Conservation (phyloP, 78 protist species). For the Dictyostelium intermedium region DNA sequence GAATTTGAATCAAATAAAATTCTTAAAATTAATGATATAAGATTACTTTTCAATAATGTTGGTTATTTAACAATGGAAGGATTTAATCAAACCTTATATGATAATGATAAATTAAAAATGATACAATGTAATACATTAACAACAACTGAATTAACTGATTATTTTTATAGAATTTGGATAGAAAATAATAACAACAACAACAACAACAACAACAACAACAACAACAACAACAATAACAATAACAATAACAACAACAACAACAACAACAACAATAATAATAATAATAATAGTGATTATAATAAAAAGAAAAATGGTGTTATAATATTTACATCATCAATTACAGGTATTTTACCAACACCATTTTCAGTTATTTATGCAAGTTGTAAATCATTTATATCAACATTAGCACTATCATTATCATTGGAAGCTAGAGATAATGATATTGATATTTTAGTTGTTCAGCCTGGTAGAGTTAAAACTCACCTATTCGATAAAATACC, state of each 20-base stretch:
- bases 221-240: neutral
- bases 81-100: conserved; percentile 12
- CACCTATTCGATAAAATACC: conserved; percentile 18
- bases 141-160: conserved; percentile 18
- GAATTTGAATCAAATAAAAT: neutral
- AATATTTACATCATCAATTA: conserved; percentile 33
- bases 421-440: conserved; percentile 1
- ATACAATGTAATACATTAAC: conserved; percentile 29
- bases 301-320: neutral
- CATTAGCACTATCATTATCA: conserved; percentile 43
- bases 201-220: neutral
- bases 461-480: conserved; percentile 42
- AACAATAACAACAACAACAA: no score
- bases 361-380: conserved; percentile 36
- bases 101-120: conserved; percentile 10
- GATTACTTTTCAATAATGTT: conserved; percentile 38
- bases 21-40: neutral
- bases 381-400: conserved; percentile 23
- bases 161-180: conserved; percentile 21
- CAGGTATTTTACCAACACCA: conserved; percentile 31
- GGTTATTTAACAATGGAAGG: conserved; percentile 65
- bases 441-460: conserved; percentile 38
- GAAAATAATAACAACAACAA: neutral
- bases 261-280: no score
- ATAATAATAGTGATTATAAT: neutral